phyloP scores from a whole-genome alignment of 495 filamentous ascomycete species.

The Aspergillus hancockii region DNA sequence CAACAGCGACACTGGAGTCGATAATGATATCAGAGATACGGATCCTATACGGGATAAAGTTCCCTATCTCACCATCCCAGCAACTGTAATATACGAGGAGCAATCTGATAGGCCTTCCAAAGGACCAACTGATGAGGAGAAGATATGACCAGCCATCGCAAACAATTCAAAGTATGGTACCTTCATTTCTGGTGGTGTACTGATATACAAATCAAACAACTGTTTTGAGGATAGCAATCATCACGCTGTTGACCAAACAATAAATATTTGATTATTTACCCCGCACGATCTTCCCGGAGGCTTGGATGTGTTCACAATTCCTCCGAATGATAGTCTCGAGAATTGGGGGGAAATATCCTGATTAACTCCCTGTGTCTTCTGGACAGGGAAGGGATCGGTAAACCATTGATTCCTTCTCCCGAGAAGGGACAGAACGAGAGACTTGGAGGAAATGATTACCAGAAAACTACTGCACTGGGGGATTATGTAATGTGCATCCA shows the following conservation, averaged over 20 bases:
- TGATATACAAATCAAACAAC: no score
- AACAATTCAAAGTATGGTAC: no score
- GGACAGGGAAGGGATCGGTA: no score
- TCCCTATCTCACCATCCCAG: neutral
- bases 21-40: neutral
- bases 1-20: no score
- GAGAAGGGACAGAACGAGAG: neutral
- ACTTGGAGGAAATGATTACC: neutral
- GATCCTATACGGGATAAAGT: neutral
- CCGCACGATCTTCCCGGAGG: constrained; percentile 4
- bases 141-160: neutral
- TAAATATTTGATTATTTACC: neutral
- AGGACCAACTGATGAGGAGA: neutral
- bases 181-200: no score
- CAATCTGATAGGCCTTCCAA: neutral
- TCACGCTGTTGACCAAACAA: neutral
- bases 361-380: neutral
- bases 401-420: neutral
- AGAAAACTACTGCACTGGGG: neutral
- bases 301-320: constrained; percentile 1
- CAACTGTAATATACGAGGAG: neutral
- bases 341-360: neutral
- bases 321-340: neutral
- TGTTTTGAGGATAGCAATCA: no score
- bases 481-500: neutral